Evolutionary conservation across 2,329 filamentous ascomycete genomes (phyloP).

Genomic region (Rutstroemia sp.): DNA sequence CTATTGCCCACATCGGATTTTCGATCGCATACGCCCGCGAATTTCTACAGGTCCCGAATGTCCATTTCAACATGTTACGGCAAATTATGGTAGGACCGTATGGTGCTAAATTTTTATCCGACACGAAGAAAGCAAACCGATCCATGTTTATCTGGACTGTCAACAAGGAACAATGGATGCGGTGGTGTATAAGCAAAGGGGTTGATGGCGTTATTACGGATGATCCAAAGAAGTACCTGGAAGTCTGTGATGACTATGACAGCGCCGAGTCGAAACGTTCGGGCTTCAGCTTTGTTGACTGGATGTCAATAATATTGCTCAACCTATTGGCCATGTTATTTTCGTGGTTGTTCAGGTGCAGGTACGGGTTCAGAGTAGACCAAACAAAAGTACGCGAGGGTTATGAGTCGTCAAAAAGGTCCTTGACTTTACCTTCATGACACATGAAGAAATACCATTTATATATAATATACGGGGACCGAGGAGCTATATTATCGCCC

Average conservation of each 20-base stretch:
- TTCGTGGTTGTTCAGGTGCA: constrained; percentile 19
- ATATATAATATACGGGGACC: background rate
- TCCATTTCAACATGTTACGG: constrained; percentile 74
- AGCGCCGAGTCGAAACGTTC: constrained; percentile 15
- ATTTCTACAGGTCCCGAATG: constrained; percentile 59
- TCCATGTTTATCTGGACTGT: constrained; percentile 80
- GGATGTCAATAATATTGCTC: constrained; percentile 14
- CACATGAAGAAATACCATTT: background rate
- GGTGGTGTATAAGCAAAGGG: constrained; percentile 59
- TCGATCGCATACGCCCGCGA: constrained; percentile 53
- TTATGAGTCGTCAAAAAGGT: constrained; percentile 4
- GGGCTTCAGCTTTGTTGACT: constrained; percentile 10
- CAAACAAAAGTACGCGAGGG: constrained; percentile 9
- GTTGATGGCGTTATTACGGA: constrained; percentile 85
- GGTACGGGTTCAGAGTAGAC: constrained; percentile 15
- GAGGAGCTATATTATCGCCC: background rate
- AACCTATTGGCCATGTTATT: constrained; percentile 15
- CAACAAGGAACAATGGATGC: constrained; percentile 72
- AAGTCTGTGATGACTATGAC: constrained; percentile 42
- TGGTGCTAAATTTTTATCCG: constrained; percentile 58
- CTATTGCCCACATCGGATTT: constrained; percentile 61
- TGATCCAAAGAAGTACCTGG: constrained; percentile 61
- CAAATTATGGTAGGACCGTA: constrained; percentile 59
- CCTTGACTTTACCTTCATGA: constrained; percentile 4
- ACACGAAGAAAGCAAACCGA: constrained; percentile 47